Evolutionary conservation across 495 filamentous ascomycete species (phyloP).

Genomic region (Trypethelium eluteriae): DNA sequence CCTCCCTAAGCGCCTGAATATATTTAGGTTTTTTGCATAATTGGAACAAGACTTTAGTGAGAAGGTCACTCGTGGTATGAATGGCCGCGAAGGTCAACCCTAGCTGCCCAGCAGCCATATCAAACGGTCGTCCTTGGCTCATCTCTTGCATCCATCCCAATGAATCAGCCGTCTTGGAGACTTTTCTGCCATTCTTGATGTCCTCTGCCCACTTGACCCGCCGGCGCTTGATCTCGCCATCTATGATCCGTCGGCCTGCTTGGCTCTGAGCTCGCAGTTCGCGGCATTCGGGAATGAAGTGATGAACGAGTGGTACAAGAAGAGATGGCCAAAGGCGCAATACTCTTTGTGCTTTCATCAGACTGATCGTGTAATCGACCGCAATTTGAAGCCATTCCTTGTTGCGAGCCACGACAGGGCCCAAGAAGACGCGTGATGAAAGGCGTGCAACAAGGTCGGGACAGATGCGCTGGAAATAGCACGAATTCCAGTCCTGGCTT

Average conservation of each 20-base stretch:
- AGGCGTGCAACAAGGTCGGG: slow-evolving; percentile 41
- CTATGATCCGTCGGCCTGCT: slow-evolving; percentile 27
- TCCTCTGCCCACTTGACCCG: slow-evolving; percentile 10
- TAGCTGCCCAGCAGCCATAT: slow-evolving; percentile 11
- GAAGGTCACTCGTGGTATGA: slow-evolving; percentile 15
- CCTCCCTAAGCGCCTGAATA: slow-evolving; percentile 44
- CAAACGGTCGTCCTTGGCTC: slow-evolving; percentile 5
- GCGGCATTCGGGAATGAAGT: slow-evolving; percentile 23
- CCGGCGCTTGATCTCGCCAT: slow-evolving; percentile 29
- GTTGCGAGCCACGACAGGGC: slow-evolving; percentile 39
- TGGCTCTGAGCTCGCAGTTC: slow-evolving; percentile 21
- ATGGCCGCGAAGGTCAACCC: slow-evolving; percentile 15
- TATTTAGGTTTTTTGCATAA: slow-evolving; percentile 44
- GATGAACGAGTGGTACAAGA: slow-evolving; percentile 34
- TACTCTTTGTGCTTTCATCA: slow-evolving; percentile 30
- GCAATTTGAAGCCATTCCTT: slow-evolving; percentile 37
- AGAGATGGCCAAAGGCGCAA: slow-evolving; percentile 36
- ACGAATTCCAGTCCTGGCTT: slow-evolving; percentile 12
- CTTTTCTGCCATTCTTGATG: slow-evolving; percentile 2
- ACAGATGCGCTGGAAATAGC: slow-evolving; percentile 24
- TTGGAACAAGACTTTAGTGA: slow-evolving; percentile 33
- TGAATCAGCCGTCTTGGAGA: slow-evolving; percentile 11
- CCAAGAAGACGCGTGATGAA: slow-evolving; percentile 44
- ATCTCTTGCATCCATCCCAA: slow-evolving; percentile 17
- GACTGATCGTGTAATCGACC: slow-evolving; percentile 37